phyloP scores from a whole-genome alignment of 306 rosid species.

The Lotus japonicus region DNA sequence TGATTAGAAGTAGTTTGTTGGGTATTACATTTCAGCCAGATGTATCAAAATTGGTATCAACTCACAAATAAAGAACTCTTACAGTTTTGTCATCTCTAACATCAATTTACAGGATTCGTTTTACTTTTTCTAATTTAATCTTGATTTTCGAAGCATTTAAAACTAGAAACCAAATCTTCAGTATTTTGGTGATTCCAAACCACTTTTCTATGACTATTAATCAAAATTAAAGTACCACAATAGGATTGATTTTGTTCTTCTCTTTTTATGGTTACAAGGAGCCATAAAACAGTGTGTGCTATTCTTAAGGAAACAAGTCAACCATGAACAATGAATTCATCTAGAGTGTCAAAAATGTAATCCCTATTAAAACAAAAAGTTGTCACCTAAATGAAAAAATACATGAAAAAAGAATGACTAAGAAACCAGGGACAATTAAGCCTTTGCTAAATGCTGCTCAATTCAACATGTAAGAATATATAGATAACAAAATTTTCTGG shows the following conservation, averaged over 20 bases:
- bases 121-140: too few relatives aligned
- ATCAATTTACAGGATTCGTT: too few relatives aligned
- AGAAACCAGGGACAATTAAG: background rate
- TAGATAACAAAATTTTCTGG: background rate
- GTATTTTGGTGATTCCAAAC: background rate
- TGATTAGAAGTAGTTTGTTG: too few relatives aligned
- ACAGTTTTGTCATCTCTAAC: background rate
- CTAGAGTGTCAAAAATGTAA: background rate
- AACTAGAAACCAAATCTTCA: background rate
- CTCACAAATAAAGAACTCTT: too few relatives aligned
- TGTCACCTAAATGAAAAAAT: background rate
- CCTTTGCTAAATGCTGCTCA: background rate
- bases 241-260: too few relatives aligned
- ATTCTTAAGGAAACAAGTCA: too few relatives aligned
- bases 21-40: too few relatives aligned
- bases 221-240: too few relatives aligned
- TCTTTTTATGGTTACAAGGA: too few relatives aligned
- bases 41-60: too few relatives aligned
- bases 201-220: too few relatives aligned
- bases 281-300: too few relatives aligned
- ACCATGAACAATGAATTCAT: background rate
- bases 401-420: background rate
- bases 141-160: background rate
- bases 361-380: background rate
- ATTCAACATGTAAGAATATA: background rate